Conservation (phyloP, 2,329 filamentous ascomycete species). For the Penicillium griseofulvum region DNA sequence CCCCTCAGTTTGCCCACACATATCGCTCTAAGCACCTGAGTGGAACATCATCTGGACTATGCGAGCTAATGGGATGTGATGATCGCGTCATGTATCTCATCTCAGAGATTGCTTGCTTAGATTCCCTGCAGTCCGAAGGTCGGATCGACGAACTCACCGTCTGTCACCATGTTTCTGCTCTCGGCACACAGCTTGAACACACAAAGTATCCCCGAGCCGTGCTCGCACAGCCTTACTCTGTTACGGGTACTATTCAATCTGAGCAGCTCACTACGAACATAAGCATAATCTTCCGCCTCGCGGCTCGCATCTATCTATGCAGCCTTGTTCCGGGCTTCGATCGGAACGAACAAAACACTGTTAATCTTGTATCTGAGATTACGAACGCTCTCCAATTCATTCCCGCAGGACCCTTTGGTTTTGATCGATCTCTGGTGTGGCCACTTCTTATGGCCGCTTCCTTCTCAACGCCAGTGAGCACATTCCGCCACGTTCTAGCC, state of each 20-base stretch:
- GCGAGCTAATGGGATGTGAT: constrained; percentile 95
- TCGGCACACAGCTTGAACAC: too few species aligned
- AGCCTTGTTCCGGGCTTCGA: constrained; percentile 87
- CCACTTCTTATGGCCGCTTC: constrained; percentile 85
- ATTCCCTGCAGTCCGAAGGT: constrained; percentile 77
- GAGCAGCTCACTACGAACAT: too few species aligned
- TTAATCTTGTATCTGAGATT: too few species aligned
- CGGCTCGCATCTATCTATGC: constrained; percentile 95
- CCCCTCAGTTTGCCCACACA: constrained; percentile 87
- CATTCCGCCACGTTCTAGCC: constrained; percentile 74
- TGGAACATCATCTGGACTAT: constrained; percentile 66
- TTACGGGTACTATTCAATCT: too few species aligned
- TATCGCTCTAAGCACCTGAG: constrained; percentile 88
- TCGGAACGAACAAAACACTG: too few species aligned
- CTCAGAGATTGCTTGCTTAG: constrained; percentile 93
- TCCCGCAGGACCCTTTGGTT: constrained; percentile 75
- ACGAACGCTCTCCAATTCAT: too few species aligned
- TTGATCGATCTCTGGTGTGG: constrained; percentile 89
- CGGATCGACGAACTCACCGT: too few species aligned
- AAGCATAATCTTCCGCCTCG: constrained; percentile 91
- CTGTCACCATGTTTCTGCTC: too few species aligned
- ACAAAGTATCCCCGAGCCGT: too few species aligned
- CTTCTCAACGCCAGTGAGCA: constrained; percentile 67
- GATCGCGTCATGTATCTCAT: constrained; percentile 98
- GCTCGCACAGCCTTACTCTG: too few species aligned